Base-by-base conservation (phyloP, 495 filamentous ascomycete genomes). In the Penicillium steckii region DNA sequence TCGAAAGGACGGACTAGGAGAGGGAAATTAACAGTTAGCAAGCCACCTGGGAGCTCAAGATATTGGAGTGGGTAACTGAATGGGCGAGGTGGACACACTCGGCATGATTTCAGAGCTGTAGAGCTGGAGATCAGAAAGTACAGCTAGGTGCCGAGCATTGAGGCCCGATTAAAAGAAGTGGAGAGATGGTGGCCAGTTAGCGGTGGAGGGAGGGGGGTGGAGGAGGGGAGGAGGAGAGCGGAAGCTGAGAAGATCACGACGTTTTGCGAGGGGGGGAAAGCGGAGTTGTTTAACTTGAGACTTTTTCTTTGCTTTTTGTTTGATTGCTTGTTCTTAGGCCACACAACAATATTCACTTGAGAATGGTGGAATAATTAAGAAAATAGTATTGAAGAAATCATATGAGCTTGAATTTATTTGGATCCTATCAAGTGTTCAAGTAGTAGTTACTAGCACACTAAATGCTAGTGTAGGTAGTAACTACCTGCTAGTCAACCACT, bases 1-100 rank as follows among this genome's bases (percentile, higher is more conserved):
- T 87, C 83, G 53, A 87, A 77, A 27, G 75, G 68, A 64, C 75
- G 78, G 62, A 86, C 81, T 85, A 61, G 62, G 56, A 46, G 7
- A 46, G 7, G 33, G 44, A 41, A 18, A 55, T 17, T 22, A 8
- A 18, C 15, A 17, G 55, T 62, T 59, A 62, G 44, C 13, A 27
- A 50, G 3, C 27, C 18, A 42, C 15, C 23, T 33, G 37, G 32
- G 37, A 48, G 23, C 37, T n/a, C n/a, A n/a, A n/a, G n/a, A n/a
- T n/a, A n/a, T n/a, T 49, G 40, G 12, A 21, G 22, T 22, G 35
- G 24, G 41, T 17, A 5, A 10, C n/a, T 41, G 40, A 30, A 30
- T 45, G 17, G 29, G 27, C 18, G 19, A 29, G 19, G 26, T 27
- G 26, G n/a, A 48, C 62, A 65, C 65, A 77, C 74, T 70, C 59